These are phyloP conservation scores for Dendrocalamus sinicus DNA, from an alignment of 176 grass and related monocot genomes.

Conservation along the genomic window DNA sequence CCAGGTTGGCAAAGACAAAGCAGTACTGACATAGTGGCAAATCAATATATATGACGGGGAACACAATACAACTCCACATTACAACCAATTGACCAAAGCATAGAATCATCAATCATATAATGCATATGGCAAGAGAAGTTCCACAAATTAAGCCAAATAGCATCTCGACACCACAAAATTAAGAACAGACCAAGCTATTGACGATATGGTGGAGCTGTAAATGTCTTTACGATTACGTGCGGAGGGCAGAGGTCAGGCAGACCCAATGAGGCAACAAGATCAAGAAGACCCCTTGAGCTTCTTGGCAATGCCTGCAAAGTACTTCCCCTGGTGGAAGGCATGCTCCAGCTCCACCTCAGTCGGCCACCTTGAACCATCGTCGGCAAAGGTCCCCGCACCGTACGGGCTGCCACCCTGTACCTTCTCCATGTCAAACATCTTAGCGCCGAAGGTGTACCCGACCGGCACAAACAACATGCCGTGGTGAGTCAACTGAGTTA, in stretches of 20 bases:
- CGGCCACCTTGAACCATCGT: slow-evolving; percentile 75
- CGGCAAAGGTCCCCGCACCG: slow-evolving; percentile 77
- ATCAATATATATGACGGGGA: slow-evolving; percentile 26
- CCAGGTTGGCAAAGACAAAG: not conserved
- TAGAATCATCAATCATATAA: slow-evolving; percentile 19
- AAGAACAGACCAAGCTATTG: slow-evolving; percentile 24
- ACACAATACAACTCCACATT: slow-evolving; percentile 32
- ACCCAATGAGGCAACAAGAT: not conserved
- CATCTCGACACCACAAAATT: not conserved
- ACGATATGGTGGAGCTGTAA: slow-evolving; percentile 35
- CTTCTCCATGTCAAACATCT: slow-evolving; percentile 89
- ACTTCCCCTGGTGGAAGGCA: slow-evolving; percentile 89
- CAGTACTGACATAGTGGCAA: not conserved
- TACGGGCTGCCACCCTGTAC: slow-evolving; percentile 92
- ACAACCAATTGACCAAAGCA: slow-evolving; percentile 41
- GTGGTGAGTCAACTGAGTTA: slow-evolving; percentile 85
- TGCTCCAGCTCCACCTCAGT: slow-evolving; percentile 83
- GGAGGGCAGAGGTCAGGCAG: not conserved
- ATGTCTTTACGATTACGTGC: slow-evolving; percentile 16
- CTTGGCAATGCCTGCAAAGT: slow-evolving; percentile 80
- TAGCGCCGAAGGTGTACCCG: slow-evolving; percentile 88
- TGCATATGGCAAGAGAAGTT: slow-evolving; percentile 11
- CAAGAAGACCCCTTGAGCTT: slow-evolving; percentile 71
- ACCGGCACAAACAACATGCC: slow-evolving; percentile 83
- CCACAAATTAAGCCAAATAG: slow-evolving; percentile 3